These are phyloP conservation scores for Barbatosphaeria neglecta DNA, from an alignment of 495 filamentous ascomycete genomes.

Conservation along the genomic window DNA sequence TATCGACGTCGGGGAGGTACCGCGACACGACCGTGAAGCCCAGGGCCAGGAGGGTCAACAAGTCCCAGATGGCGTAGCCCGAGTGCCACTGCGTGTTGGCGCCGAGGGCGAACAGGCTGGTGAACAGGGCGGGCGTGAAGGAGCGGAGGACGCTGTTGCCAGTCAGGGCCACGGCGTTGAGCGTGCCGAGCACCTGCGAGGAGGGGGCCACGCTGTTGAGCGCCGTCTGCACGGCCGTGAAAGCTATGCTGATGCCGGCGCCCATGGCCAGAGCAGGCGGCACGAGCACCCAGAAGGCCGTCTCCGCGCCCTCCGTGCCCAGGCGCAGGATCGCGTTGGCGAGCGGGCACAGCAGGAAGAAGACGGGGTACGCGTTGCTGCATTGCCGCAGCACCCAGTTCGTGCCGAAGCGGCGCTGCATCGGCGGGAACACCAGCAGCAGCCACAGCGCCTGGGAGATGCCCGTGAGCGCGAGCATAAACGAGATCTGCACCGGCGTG, in stretches of 20 bases:
- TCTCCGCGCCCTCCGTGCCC: constrained; percentile 12
- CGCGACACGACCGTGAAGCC: constrained; percentile 31
- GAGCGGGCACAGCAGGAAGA: constrained; percentile 39
- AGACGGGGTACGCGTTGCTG: constrained; percentile 43
- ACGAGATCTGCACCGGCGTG: constrained; percentile 42
- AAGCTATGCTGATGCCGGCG: constrained; percentile 54
- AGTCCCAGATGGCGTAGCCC: constrained; percentile 57
- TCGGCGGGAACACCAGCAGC: constrained; percentile 47
- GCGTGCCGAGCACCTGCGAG: constrained; percentile 43
- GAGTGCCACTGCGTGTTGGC: constrained; percentile 40
- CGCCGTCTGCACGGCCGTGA: constrained; percentile 55
- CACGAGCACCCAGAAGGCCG: constrained; percentile 44
- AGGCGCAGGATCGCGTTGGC: constrained; percentile 40
- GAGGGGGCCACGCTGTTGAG: constrained; percentile 58
- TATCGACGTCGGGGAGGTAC: constrained; percentile 38
- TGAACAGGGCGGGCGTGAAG: constrained; percentile 47
- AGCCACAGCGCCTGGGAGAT: constrained; percentile 53
- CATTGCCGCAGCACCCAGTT: constrained; percentile 46
- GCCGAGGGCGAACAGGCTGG: constrained; percentile 51
- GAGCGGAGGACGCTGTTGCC: constrained; percentile 39
- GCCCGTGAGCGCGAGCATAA: constrained; percentile 47
- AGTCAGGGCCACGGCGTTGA: constrained; percentile 54
- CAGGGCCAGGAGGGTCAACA: constrained; percentile 37
- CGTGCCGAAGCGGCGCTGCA: constrained; percentile 48
- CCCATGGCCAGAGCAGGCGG: constrained; percentile 31